These are phyloP conservation scores for Botrytis elliptica DNA, from an alignment of 2,329 filamentous ascomycete species.

Conservation along the genomic window DNA sequence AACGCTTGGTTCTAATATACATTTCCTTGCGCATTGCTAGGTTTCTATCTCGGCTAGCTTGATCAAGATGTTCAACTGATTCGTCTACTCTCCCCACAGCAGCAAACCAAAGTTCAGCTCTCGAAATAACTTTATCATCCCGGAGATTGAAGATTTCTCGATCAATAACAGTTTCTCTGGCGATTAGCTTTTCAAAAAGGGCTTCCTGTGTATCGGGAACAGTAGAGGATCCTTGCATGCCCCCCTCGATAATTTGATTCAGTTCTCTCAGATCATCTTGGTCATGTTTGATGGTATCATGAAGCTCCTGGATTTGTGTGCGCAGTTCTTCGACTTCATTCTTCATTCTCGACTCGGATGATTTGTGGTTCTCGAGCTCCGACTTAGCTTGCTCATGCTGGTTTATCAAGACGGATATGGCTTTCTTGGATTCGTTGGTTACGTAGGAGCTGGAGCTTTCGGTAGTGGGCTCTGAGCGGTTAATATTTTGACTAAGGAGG, in stretches of 20 bases:
- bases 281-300: not conserved
- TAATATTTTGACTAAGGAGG: not conserved
- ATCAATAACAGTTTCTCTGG: not conserved
- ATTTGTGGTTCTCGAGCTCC: not conserved
- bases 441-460: not conserved
- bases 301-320: not conserved
- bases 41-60: constrained; percentile 1
- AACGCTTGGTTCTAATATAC: not conserved
- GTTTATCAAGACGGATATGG: constrained; percentile 1
- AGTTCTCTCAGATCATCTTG: not conserved
- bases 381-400: not conserved
- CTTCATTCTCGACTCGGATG: not conserved
- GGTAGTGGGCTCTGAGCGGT: not conserved
- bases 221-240: not conserved
- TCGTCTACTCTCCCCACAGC: constrained; percentile 1
- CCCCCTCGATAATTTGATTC: not conserved
- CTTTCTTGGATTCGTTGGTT: constrained; percentile 1
- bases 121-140: not conserved
- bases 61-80: not conserved
- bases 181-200: not conserved
- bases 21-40: not conserved
- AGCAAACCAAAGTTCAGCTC: not conserved
- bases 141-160: not conserved
- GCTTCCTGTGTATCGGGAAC: not conserved
- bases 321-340: not conserved